A percentile compares a stretch with the other conserved stretches of the same genome.
phyloP scores from a whole-genome alignment of 768 basidiomycete species.

The Psilocybe azurescens region DNA sequence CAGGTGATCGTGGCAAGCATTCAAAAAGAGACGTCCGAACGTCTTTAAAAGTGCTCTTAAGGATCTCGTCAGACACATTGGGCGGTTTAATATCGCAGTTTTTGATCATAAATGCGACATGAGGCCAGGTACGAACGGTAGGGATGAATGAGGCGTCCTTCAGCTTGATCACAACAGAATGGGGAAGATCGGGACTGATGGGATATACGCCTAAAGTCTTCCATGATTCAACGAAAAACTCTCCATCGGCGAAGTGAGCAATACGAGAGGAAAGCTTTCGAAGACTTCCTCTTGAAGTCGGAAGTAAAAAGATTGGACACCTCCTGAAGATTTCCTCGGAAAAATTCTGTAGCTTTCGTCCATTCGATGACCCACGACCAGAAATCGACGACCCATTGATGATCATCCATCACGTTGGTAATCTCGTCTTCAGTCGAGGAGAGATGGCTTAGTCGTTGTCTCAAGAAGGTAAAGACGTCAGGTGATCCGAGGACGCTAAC shows the following conservation, averaged over 20 bases:
- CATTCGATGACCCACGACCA: slow-evolving; percentile 16
- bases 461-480: slow-evolving; percentile 6
- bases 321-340: neutral
- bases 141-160: neutral
- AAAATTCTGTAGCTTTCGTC: neutral
- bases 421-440: slow-evolving; percentile 2
- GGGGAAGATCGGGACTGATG: neutral
- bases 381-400: slow-evolving; percentile 16
- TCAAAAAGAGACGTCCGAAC: slow-evolving; percentile 3
- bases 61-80: neutral
- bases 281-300: slow-evolving; percentile 6
- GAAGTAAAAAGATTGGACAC: slow-evolving; percentile 10
- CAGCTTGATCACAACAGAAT: slow-evolving; percentile 3
- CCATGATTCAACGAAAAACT: slow-evolving; percentile 6
- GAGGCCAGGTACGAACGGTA: neutral
- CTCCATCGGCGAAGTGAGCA: slow-evolving; percentile 5
- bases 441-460: neutral
- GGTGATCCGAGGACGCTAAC: neutral
- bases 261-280: slow-evolving; percentile 7
- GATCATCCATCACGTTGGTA: neutral
- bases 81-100: neutral
- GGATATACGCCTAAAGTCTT: slow-evolving; percentile 9
- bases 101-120: slow-evolving; percentile 9
- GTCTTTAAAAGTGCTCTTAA: neutral
- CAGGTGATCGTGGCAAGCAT: neutral